Base-by-base conservation (phyloP, 2,329 filamentous ascomycete genomes). In the Ophiostoma ips region DNA sequence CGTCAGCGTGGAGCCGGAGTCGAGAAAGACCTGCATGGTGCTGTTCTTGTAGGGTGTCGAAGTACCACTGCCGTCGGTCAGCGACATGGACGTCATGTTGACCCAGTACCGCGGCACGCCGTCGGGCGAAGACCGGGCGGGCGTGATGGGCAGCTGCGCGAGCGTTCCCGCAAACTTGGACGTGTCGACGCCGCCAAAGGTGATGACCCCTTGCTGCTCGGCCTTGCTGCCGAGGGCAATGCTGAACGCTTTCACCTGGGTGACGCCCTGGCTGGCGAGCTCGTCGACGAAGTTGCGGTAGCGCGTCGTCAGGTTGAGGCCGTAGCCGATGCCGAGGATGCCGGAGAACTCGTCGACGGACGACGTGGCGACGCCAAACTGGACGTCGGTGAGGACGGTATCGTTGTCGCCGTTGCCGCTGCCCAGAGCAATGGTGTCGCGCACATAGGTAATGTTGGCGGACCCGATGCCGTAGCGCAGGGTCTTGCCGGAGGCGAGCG, bases 321-420 rank as follows among this genome's bases (percentile, higher is more conserved):
- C 70, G 61, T 86, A 86, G 21, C 86, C 86, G 50, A 92, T 81
- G 19, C 87, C 87, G 18, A 94, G 64, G 44, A 92, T 86, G 35
- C 73, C 73, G 0, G 71, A 66, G 52, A 72, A 73, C 54, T 73
- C 68, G 53, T 74, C 67, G 13, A 61, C 53, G 6, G 68, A 69
- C 12, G 60, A 57, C 36, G 71, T 73, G n/a, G 80, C 81, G 35
- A 83, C 74, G 53, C 81, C 81, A 53, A 85, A 83, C 58, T 81
- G 76, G 48, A 83, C 70, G n/a, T 66, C 61, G 16, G 67, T 59
- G 15, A 80, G 61, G 10, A 68, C 67, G 2, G 68, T 8, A 4
- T 28, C 8, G 24, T 8, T 28, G 24, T 8, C 8, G 24, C 24
- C 24, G 24, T 8, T 57, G 10, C 63, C 54, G 34, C 65, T 66